phyloP scores from a whole-genome alignment of 2,329 filamentous ascomycete species.

The Laburnicola sp. region DNA sequence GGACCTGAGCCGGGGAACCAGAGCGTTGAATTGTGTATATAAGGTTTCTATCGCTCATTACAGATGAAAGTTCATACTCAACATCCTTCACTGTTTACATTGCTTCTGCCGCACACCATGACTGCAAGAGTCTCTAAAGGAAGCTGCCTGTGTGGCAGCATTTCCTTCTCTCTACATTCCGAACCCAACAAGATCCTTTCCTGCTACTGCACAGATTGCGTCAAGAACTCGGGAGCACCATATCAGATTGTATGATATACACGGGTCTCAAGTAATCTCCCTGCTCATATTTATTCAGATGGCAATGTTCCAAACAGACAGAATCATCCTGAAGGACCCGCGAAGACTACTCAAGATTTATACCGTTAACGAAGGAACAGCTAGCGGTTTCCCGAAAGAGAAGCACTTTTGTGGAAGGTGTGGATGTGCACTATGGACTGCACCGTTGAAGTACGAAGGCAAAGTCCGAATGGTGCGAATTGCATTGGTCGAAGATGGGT shows the following conservation, averaged over 20 bases:
- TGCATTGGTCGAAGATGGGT: slow-evolving; percentile 3
- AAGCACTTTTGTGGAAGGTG: slow-evolving; percentile 7
- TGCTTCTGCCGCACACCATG: neutral
- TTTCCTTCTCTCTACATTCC: slow-evolving; percentile 1
- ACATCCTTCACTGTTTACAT: neutral
- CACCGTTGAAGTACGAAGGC: slow-evolving; percentile 3
- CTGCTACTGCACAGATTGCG: slow-evolving; percentile 7
- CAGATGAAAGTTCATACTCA: too few relatives aligned
- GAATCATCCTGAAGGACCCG: neutral
- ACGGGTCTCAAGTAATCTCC: too few relatives aligned
- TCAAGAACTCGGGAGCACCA: neutral
- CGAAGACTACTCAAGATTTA: neutral
- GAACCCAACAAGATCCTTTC: neutral
- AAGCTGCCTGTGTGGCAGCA: slow-evolving; percentile 3
- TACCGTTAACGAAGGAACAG: slow-evolving; percentile 1
- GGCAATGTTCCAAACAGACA: neutral
- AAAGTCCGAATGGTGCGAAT: slow-evolving; percentile 2
- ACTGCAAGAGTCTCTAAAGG: neutral
- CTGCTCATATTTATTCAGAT: neutral
- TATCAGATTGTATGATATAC: slow-evolving; percentile 1
- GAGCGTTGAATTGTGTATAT: too few relatives aligned
- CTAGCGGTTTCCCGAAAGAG: slow-evolving; percentile 3
- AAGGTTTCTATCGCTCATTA: too few relatives aligned
- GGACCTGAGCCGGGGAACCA: too few relatives aligned
- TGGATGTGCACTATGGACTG: slow-evolving; percentile 7